phyloP scores from a whole-genome alignment of 106 monocot species.

The Xerophyta viscosa region DNA sequence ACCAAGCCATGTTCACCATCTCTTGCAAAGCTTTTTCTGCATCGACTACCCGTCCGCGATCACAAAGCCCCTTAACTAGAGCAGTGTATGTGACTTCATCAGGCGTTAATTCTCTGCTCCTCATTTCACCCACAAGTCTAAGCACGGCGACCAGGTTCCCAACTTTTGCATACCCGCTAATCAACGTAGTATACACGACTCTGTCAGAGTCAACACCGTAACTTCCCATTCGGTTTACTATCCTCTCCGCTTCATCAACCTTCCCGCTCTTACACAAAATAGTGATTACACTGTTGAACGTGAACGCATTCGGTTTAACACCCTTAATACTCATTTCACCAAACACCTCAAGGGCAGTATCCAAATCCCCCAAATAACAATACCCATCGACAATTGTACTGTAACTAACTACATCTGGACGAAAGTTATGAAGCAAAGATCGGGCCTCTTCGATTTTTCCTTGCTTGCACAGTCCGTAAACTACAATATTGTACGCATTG shows the following conservation, averaged over 20 bases:
- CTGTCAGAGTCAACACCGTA: constrained; percentile 46
- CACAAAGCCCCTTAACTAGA: constrained; percentile 58
- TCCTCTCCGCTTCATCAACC: constrained; percentile 36
- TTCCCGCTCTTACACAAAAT: constrained; percentile 40
- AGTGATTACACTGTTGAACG: constrained; percentile 60
- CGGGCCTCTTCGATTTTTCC: constrained; percentile 48
- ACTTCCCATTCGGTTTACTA: constrained; percentile 46
- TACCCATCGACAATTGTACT: constrained; percentile 77
- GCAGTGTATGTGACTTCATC: constrained; percentile 68
- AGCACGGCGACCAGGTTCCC: constrained; percentile 31
- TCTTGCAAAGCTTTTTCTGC: constrained; percentile 49
- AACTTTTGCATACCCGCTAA: constrained; percentile 49
- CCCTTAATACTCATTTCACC: constrained; percentile 46
- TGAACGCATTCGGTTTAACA: constrained; percentile 58
- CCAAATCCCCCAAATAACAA: constrained; percentile 40
- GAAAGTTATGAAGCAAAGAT: constrained; percentile 19
- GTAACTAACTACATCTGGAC: constrained; percentile 64
- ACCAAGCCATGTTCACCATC: constrained; percentile 44
- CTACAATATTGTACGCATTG: constrained; percentile 56
- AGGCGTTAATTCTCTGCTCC: constrained; percentile 23
- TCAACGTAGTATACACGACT: constrained; percentile 67
- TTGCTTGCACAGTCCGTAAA: constrained; percentile 35
- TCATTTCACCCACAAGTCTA: constrained; percentile 54
- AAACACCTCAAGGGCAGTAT: constrained; percentile 41
- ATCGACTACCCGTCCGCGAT: constrained; percentile 37